These are phyloP conservation scores for Phytophthora colocasiae DNA, from an alignment of 352 stramenopile genomes.

Conservation along the genomic window DNA sequence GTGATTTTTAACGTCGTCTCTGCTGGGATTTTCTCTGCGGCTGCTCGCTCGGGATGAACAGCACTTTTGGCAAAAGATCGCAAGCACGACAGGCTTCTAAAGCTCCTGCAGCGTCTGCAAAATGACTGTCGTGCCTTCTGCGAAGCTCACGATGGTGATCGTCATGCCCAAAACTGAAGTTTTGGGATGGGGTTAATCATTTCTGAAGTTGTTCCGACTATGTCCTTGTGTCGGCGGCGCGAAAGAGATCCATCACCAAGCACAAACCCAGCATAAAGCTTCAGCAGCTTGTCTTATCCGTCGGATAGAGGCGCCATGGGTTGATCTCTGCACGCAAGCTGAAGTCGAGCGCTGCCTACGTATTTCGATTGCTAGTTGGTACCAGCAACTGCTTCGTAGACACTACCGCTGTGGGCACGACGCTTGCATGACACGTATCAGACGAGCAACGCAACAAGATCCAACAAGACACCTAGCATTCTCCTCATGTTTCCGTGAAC, in stretches of 20 bases:
- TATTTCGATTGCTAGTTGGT: background rate
- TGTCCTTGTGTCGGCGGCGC: conserved; percentile 2
- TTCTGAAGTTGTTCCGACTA: conserved; percentile 34
- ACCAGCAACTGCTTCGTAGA: background rate
- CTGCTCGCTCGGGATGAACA: background rate
- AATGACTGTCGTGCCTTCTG: conserved; percentile 26
- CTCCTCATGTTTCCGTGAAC: background rate
- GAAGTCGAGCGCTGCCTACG: background rate
- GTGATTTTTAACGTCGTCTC: background rate
- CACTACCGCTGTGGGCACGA: conserved; percentile 2
- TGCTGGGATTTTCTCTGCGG: conserved; percentile 5
- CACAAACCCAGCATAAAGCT: too few species aligned
- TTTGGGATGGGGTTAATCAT: conserved; percentile 31
- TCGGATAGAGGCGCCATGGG: too few species aligned
- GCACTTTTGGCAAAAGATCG: background rate
- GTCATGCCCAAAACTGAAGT: conserved; percentile 12
- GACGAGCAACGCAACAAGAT: conserved; percentile 13
- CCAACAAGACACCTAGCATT: background rate
- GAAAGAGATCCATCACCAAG: too few species aligned
- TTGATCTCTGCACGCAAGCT: background rate
- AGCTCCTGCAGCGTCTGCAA: conserved; percentile 4
- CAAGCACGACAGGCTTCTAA: background rate
- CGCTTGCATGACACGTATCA: background rate
- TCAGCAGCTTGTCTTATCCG: too few species aligned
- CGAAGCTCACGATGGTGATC: background rate